These are phyloP conservation scores for Lasiodiplodia gonubiensis DNA, from an alignment of 2,329 filamentous ascomycete species.

Conservation along the genomic window DNA sequence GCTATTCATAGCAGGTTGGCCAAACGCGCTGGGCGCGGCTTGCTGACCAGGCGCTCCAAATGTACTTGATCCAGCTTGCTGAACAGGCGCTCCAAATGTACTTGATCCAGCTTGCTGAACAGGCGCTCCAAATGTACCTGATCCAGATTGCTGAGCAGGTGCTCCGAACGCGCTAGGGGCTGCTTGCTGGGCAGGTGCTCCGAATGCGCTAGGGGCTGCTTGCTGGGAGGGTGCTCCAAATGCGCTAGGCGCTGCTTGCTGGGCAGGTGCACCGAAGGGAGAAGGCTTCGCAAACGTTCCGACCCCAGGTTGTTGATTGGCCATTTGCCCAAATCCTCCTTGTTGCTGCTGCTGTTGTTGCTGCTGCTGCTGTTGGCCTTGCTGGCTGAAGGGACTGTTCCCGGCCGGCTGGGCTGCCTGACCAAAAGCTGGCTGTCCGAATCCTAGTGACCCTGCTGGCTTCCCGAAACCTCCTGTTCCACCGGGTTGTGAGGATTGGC, in stretches of 20 bases:
- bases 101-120: too few species aligned
- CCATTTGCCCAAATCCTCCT: slow-evolving; percentile 22
- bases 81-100: slow-evolving; percentile 23
- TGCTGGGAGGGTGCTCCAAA: slow-evolving; percentile 21
- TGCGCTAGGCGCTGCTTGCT: slow-evolving; percentile 32
- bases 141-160: too few species aligned
- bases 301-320: slow-evolving; percentile 16
- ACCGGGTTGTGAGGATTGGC: slow-evolving; percentile 32
- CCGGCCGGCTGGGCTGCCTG: slow-evolving; percentile 33
- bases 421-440: slow-evolving; percentile 29
- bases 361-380: slow-evolving; percentile 31
- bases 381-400: slow-evolving; percentile 31
- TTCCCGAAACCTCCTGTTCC: slow-evolving; percentile 38
- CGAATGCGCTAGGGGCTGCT: slow-evolving; percentile 35
- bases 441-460: slow-evolving; percentile 40
- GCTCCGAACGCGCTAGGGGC: slow-evolving; percentile 29
- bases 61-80: slow-evolving; percentile 24
- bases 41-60: slow-evolving; percentile 22
- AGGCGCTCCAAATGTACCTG: too few species aligned
- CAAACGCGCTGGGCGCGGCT: slow-evolving; percentile 35
- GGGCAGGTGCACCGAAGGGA: slow-evolving; percentile 47
- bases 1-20: slow-evolving; percentile 28
- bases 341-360: slow-evolving; percentile 33
- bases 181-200: slow-evolving; percentile 8
- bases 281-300: slow-evolving; percentile 37